These are phyloP conservation scores for Udeniomyces megalosporus DNA, from an alignment of 768 basidiomycete genomes.

Conservation along the genomic window DNA sequence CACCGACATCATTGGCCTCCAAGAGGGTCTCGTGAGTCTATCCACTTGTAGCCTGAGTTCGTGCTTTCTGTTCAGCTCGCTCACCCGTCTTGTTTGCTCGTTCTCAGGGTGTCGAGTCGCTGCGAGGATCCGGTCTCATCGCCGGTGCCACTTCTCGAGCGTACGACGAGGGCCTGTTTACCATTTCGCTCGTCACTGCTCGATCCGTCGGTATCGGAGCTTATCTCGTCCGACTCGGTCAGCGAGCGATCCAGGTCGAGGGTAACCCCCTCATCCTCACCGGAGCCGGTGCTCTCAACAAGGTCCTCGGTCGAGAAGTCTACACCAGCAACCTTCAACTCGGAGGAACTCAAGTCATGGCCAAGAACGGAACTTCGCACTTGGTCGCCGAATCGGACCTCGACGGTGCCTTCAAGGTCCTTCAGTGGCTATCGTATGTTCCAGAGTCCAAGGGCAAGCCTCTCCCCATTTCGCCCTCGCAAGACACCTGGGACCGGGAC, in stretches of 20 bases:
- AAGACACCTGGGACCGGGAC: constrained; percentile 79
- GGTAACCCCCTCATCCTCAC: constrained; percentile 99
- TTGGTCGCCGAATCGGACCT: constrained; percentile 87
- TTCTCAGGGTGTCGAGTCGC: constrained; percentile 62
- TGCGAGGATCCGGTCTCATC: constrained; percentile 92
- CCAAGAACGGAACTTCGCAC: constrained; percentile 98
- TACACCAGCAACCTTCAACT: constrained; percentile 97
- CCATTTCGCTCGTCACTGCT: constrained; percentile 94
- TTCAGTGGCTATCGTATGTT: constrained; percentile 88
- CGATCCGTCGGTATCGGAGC: constrained; percentile 98
- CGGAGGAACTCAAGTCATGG: constrained; percentile 99
- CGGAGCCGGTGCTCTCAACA: constrained; percentile 90
- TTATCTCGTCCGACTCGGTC: constrained; percentile 91
- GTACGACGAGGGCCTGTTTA: constrained; percentile 93
- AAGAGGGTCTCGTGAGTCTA: constrained; percentile 36
- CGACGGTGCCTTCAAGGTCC: constrained; percentile 82
- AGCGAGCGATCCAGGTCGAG: constrained; percentile 95
- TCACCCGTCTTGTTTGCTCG: neutral
- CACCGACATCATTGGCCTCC: constrained; percentile 90
- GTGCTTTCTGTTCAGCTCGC: neutral
- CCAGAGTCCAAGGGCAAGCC: constrained; percentile 65
- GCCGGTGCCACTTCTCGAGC: constrained; percentile 96
- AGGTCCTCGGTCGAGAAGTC: constrained; percentile 95
- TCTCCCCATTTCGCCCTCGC: constrained; percentile 54
- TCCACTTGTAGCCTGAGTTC: neutral